phyloP scores from a whole-genome alignment of 2,329 filamentous ascomycete species.

The Arachnomyces sp. region DNA sequence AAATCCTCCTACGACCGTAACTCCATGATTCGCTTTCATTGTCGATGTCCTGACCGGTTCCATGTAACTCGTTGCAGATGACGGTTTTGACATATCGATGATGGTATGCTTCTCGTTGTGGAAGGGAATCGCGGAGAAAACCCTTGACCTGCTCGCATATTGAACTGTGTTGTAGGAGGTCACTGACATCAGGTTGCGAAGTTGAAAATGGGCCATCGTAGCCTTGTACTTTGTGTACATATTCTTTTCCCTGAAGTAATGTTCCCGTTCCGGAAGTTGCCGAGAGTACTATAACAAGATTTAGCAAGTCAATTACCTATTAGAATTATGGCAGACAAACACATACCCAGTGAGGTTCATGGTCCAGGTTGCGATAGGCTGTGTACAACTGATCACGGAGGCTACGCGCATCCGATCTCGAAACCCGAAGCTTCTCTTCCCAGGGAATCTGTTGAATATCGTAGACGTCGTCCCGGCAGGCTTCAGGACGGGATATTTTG shows the following conservation, averaged over 20 bases:
- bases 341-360: constrained; percentile 17
- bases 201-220: constrained; percentile 51
- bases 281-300: constrained; percentile 22
- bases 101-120: constrained; percentile 35
- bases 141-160: constrained; percentile 42
- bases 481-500: constrained; percentile 24
- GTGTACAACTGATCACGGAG: constrained; percentile 36
- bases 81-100: constrained; percentile 42
- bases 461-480: constrained; percentile 21
- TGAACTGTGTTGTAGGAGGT: constrained; percentile 49
- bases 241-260: constrained; percentile 41
- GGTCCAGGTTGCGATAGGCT: constrained; percentile 33
- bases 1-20: constrained; percentile 51
- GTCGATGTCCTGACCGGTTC: constrained; percentile 44
- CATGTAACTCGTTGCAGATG: constrained; percentile 28
- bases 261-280: constrained; percentile 33
- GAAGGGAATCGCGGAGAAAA: constrained; percentile 44
- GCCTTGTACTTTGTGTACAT: constrained; percentile 45
- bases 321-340: background rate
- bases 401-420: constrained; percentile 28
- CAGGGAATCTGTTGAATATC: constrained; percentile 39
- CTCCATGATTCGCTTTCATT: constrained; percentile 42
- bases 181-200: constrained; percentile 51
- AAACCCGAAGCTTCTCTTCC: constrained; percentile 28
- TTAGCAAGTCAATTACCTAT: constrained; percentile 2